Percentiles rank a stretch among this genome's conserved stretches.
Evolutionary conservation across 2,329 filamentous ascomycete species (phyloP).

Genomic region (Microcera coccophila): DNA sequence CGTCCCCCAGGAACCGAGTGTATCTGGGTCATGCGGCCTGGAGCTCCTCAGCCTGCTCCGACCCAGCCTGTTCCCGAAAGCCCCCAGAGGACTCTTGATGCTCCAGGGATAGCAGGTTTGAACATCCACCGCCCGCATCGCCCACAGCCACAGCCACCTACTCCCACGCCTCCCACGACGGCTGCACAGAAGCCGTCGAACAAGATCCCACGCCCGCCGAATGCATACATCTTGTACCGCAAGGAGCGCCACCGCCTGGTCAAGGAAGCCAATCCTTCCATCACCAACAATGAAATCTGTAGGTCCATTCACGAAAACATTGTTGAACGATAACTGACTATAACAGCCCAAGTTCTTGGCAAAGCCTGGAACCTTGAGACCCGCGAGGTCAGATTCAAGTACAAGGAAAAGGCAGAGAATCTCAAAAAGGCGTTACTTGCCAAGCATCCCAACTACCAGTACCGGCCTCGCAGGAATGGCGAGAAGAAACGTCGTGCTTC

Average conservation of each 20-base stretch:
- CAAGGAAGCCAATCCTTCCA: conserved; percentile 32
- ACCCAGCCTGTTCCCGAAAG: conserved; percentile 8
- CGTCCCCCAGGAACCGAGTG: conserved; percentile 14
- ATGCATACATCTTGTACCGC: conserved; percentile 42
- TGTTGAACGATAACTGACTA: conserved; percentile 13
- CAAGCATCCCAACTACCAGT: conserved; percentile 37
- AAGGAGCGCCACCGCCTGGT: conserved; percentile 35
- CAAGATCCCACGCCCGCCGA: conserved; percentile 38
- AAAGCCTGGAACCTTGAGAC: conserved; percentile 35
- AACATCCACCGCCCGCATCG: too few relatives aligned
- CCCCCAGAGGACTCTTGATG: too few relatives aligned
- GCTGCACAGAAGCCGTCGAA: too few relatives aligned
- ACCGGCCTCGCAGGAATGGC: conserved; percentile 33
- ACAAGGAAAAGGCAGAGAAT: conserved; percentile 29
- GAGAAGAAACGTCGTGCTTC: conserved; percentile 22
- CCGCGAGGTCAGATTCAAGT: conserved; percentile 28
- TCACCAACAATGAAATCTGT: conserved; percentile 44
- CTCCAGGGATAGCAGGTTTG: too few relatives aligned
- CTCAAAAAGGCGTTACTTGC: conserved; percentile 30
- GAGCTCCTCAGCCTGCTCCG: background rate
- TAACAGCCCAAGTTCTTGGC: conserved; percentile 35
- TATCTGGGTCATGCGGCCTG: conserved; percentile 17
- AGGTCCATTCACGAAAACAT: conserved; percentile 18
- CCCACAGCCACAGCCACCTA: conserved; percentile 6
- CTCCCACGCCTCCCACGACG: conserved; percentile 11